Percentiles rank a stretch among this genome's conserved stretches.
Conservation (phyloP, 2,329 filamentous ascomycete species). For the Cercospora brassicicola region DNA sequence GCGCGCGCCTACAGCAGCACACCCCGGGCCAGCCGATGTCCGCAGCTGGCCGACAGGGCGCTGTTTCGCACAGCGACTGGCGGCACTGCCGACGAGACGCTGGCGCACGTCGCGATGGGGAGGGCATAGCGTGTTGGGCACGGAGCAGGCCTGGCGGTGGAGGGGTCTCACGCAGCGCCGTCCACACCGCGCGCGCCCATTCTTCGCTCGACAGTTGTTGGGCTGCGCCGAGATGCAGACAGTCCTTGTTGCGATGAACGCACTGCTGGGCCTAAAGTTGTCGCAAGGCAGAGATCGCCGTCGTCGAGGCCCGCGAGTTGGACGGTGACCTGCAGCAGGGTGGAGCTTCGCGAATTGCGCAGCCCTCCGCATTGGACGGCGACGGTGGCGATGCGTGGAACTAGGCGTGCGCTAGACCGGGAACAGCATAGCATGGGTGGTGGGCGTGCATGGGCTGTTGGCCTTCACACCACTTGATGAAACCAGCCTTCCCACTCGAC, state of each 20-base stretch:
- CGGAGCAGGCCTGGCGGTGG: neutral
- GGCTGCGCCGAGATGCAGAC: neutral
- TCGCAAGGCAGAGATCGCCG: constrained; percentile 4
- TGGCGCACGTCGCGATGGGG: neutral
- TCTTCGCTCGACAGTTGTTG: neutral
- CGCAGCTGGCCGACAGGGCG: constrained; percentile 2
- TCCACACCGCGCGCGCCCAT: neutral
- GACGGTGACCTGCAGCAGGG: constrained; percentile 1
- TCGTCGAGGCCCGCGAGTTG: constrained; percentile 8
- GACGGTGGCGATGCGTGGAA: neutral
- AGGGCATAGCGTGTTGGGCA: neutral
- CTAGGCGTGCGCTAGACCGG: neutral
- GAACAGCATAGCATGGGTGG: neutral
- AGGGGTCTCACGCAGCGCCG: neutral
- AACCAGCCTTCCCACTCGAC: neutral
- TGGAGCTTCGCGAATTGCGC: neutral
- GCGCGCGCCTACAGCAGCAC: neutral
- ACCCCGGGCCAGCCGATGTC: neutral
- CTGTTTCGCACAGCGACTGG: neutral
- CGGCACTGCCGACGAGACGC: neutral
- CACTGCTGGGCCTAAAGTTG: neutral
- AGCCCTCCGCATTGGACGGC: neutral
- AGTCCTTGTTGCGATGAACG: neutral
- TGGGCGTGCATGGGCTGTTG: neutral
- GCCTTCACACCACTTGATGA: neutral